These are phyloP conservation scores for Apiospora koreana DNA, from an alignment of 2,329 filamentous ascomycete species.

Conservation along the genomic window DNA sequence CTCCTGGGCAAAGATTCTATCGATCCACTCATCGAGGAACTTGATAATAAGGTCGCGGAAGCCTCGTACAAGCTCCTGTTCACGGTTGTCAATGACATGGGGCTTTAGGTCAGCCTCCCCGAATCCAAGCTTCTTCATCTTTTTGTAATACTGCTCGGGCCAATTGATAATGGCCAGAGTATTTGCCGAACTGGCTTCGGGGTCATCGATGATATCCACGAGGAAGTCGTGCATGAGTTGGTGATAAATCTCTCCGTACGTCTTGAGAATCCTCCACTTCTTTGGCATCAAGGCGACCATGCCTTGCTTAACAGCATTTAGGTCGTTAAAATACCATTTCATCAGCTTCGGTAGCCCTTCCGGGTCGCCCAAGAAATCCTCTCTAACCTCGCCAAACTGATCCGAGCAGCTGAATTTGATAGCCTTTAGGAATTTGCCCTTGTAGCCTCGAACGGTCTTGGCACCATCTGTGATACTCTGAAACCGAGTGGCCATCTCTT, in stretches of 20 bases:
- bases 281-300: slow-evolving; percentile 91
- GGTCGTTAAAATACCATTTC: slow-evolving; percentile 97
- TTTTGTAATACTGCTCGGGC: slow-evolving; percentile 93
- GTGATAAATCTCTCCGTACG: slow-evolving; percentile 90
- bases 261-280: slow-evolving; percentile 94
- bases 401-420: slow-evolving; percentile 73
- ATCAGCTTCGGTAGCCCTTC: slow-evolving; percentile 81
- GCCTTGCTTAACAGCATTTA: slow-evolving; percentile 90
- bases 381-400: slow-evolving; percentile 71
- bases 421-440: slow-evolving; percentile 87
- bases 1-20: slow-evolving; percentile 84
- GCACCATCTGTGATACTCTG: slow-evolving; percentile 94
- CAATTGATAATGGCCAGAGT: slow-evolving; percentile 92
- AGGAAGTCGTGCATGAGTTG: slow-evolving; percentile 94
- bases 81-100: slow-evolving; percentile 87
- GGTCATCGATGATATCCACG: slow-evolving; percentile 78
- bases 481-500: slow-evolving; percentile 89
- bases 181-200: slow-evolving; percentile 80
- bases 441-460: slow-evolving; percentile 91
- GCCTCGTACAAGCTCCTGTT: slow-evolving; percentile 86
- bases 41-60: slow-evolving; percentile 95
- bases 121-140: slow-evolving; percentile 90
- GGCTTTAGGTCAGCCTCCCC: slow-evolving; percentile 74
- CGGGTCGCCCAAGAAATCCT: slow-evolving; percentile 81
- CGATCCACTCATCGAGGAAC: slow-evolving; percentile 96